Conservation (phyloP, 2,329 filamentous ascomycete genomes). For the Cladobotryum mycophilum region DNA sequence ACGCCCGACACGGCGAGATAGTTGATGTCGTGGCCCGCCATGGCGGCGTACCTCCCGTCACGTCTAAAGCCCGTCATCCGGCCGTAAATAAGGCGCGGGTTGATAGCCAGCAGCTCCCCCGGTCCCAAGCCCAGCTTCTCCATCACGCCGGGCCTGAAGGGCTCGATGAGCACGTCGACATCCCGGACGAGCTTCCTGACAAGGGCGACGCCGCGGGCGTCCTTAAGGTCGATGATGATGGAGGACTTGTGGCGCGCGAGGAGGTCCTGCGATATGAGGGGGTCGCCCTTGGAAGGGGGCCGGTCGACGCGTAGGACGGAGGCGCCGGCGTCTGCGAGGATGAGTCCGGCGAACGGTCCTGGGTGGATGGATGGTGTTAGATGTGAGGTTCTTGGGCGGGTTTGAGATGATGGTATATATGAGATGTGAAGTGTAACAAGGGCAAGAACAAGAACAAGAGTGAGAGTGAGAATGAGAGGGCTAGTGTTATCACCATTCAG, state of each 20-base stretch:
- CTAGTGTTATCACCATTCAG: background rate
- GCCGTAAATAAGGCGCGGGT: conserved; percentile 72
- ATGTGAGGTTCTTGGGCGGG: background rate
- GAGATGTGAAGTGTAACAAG: no score
- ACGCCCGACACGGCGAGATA: conserved; percentile 86
- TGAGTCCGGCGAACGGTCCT: conserved; percentile 84
- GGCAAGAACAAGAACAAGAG: background rate
- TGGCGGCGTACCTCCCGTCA: conserved; percentile 75
- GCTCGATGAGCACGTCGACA: conserved; percentile 85
- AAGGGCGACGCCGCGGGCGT: conserved; percentile 54
- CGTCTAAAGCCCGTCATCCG: conserved; percentile 87
- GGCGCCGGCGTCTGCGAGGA: conserved; percentile 85
- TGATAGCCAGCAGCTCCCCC: conserved; percentile 56
- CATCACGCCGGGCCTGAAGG: conserved; percentile 84
- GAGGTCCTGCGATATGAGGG: conserved; percentile 51
- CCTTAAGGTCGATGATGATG: conserved; percentile 74
- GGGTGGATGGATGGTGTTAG: background rate
- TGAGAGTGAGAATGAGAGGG: background rate
- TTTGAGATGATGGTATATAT: no score
- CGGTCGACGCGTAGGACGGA: conserved; percentile 82
- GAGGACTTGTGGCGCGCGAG: conserved; percentile 77
- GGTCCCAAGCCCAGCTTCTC: conserved; percentile 79
- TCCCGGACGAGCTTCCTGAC: conserved; percentile 61
- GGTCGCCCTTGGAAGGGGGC: conserved; percentile 40
- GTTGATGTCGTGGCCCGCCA: conserved; percentile 96